Percentiles rank a stretch among this genome's conserved stretches.
Evolutionary conservation across 768 basidiomycete species (phyloP).

Genomic region (Collybia mongolica): DNA sequence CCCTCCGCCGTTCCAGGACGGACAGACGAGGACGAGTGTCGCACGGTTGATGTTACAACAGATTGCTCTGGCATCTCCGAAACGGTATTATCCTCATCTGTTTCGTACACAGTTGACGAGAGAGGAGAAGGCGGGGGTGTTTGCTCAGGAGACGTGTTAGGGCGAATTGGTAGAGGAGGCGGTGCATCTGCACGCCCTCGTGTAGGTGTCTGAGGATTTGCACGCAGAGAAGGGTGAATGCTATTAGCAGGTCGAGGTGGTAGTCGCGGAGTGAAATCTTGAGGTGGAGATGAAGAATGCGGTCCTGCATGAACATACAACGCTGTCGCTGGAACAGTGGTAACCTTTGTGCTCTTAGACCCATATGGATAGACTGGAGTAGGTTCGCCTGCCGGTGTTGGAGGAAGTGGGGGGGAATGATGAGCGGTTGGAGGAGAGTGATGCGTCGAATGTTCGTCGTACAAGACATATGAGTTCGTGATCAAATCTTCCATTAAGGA

Average conservation of each 20-base stretch:
- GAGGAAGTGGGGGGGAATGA: slow-evolving; percentile 67
- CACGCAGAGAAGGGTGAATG: slow-evolving; percentile 75
- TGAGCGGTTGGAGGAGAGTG: slow-evolving; percentile 20
- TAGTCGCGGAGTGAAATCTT: slow-evolving; percentile 74
- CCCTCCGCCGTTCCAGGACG: not conserved
- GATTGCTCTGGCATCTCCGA: no score
- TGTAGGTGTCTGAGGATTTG: slow-evolving; percentile 48
- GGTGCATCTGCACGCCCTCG: slow-evolving; percentile 30
- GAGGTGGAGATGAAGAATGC: slow-evolving; percentile 30
- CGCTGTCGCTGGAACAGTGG: slow-evolving; percentile 42
- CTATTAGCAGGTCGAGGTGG: slow-evolving; percentile 69
- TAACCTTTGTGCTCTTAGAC: slow-evolving; percentile 66
- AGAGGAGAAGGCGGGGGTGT: slow-evolving; percentile 26
- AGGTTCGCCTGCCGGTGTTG: slow-evolving; percentile 67
- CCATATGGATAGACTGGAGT: slow-evolving; percentile 61
- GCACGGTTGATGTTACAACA: no score
- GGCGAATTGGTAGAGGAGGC: slow-evolving; percentile 21
- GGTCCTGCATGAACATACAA: slow-evolving; percentile 5
- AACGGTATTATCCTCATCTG: slow-evolving; percentile 11
- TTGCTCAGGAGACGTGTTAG: slow-evolving; percentile 22
- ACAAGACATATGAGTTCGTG: slow-evolving; percentile 61
- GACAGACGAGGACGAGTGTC: slow-evolving; percentile 5
- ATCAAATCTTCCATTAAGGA: slow-evolving; percentile 86
- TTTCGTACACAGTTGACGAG: slow-evolving; percentile 21
- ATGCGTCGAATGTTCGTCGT: slow-evolving; percentile 49